Conservation (phyloP, 257 asterid genomes). For the Solanum chmielewskii region DNA sequence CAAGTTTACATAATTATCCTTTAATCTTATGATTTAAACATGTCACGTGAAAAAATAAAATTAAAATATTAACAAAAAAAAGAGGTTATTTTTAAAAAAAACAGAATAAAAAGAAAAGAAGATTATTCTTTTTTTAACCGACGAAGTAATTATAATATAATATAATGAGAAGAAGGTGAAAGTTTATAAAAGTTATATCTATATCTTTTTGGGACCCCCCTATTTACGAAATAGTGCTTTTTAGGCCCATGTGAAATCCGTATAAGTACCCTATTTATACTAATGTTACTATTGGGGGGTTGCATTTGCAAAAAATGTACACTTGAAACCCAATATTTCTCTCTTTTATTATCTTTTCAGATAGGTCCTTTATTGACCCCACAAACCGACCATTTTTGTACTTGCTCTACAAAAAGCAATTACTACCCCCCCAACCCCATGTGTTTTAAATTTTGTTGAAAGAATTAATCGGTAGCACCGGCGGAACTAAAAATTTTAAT, state of each 20-base stretch:
- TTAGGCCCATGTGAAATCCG: background rate
- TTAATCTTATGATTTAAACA: too few relatives aligned
- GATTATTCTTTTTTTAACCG: too few relatives aligned
- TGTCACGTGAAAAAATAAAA: too few relatives aligned
- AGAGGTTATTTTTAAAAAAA: fast-evolving
- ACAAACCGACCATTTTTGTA: constrained; percentile 19
- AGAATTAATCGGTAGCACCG: too few relatives aligned
- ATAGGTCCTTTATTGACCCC: constrained; percentile 14
- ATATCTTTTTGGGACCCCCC: background rate
- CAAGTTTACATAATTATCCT: too few relatives aligned
- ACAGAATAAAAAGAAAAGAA: too few relatives aligned
- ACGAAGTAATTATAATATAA: too few relatives aligned
- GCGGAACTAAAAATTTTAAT: too few relatives aligned
- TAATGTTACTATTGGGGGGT: background rate
- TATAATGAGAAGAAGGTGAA: background rate
- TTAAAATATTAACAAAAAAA: too few relatives aligned
- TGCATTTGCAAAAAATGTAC: background rate
- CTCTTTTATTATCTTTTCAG: background rate
- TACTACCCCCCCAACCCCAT: background rate
- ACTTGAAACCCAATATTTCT: background rate
- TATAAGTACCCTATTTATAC: background rate
- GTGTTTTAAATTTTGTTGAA: too few relatives aligned
- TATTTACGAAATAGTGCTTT: background rate
- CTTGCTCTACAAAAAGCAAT: background rate
- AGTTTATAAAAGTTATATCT: background rate